Base-by-base conservation (phyloP, 2,329 filamentous ascomycete genomes). In the Calonectria pseudoreteaudii region DNA sequence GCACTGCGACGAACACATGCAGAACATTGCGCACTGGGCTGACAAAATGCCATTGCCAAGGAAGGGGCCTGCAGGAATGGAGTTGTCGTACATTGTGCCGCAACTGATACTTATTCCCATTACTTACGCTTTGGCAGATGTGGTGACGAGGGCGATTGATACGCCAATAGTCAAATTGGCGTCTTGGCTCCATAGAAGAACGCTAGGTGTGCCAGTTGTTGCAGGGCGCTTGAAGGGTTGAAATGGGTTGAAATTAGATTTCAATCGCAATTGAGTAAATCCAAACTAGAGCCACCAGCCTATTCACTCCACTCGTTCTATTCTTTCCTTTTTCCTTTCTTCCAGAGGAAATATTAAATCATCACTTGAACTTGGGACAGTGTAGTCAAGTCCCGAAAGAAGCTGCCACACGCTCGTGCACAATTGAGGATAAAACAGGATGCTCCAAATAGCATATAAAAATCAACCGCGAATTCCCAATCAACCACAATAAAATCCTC, bases 51-150 rank as follows among this genome's bases (percentile, higher is more conserved):
- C 88, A 3, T 76, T 93, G 65, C 86, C 91, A 36, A 89, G 84
- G 73, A 80, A 80, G 20, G 92, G 92, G 0, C 91, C 91, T 0
- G 80, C 91, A 68, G 93, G 92, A 0, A 79, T 94, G 36, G 91
- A 93, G 81, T 41, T 92, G 44, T 87, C 87, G 1, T 93, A 93
- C 77, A 82, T 93, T 28, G 70, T 89, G 2, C 88, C 91, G 1
- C 91, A 94, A 50, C 36, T 94, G 10, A 83, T 94, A 36, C 81
- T 93, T 4, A 76, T 93, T 66, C 92, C 92, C 1, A 68, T 91
- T 26, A 93, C 91, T 0, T 83, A 93, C 4, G 91, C 88, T 85
- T 72, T 89, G 28, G 90, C 91, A 3, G 90, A 92, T 68, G 71
- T 92, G 9, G 86, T 87, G 2, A 93, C 91, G 1, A 87, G 85